A percentile compares a stretch with the other conserved stretches of the same genome.
Evolutionary conservation across 1,284 basidiomycete genomes (phyloP).

Genomic region (Ceratorhiza oryzae-sativae): DNA sequence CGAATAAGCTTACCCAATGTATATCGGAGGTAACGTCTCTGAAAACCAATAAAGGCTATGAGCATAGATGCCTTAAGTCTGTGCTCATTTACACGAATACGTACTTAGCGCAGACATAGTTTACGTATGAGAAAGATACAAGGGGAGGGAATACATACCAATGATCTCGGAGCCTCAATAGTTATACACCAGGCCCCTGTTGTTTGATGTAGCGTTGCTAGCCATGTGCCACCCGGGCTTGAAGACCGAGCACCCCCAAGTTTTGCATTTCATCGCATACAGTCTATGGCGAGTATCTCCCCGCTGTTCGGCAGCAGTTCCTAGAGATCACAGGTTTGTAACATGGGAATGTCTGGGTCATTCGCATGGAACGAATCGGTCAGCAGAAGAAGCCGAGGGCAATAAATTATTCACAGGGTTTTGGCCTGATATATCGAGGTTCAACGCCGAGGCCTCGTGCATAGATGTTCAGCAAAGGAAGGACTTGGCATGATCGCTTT

Average conservation of each 20-base stretch:
- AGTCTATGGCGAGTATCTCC: too few relatives aligned
- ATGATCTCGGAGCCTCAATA: too few relatives aligned
- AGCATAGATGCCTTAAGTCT: too few relatives aligned
- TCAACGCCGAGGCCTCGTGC: too few relatives aligned
- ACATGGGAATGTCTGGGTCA: neutral
- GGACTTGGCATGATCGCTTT: too few relatives aligned
- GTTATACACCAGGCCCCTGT: too few relatives aligned
- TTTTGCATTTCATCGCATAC: neutral
- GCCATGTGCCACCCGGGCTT: neutral
- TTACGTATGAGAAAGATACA: neutral
- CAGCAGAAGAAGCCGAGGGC: neutral
- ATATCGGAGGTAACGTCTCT: neutral
- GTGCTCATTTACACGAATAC: neutral
- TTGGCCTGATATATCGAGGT: neutral
- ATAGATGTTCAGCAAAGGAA: too few relatives aligned
- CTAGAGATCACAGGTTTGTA: too few relatives aligned
- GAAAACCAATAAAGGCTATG: neutral
- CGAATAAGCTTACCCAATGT: neutral
- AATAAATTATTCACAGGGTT: neutral
- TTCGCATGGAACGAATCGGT: neutral
- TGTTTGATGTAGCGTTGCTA: too few relatives aligned
- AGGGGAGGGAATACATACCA: neutral
- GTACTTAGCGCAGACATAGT: neutral
- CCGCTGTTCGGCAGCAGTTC: too few relatives aligned
- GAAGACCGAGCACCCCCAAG: neutral